Conservation (phyloP, 495 filamentous ascomycete genomes). For the Aspergillus panamensis region DNA sequence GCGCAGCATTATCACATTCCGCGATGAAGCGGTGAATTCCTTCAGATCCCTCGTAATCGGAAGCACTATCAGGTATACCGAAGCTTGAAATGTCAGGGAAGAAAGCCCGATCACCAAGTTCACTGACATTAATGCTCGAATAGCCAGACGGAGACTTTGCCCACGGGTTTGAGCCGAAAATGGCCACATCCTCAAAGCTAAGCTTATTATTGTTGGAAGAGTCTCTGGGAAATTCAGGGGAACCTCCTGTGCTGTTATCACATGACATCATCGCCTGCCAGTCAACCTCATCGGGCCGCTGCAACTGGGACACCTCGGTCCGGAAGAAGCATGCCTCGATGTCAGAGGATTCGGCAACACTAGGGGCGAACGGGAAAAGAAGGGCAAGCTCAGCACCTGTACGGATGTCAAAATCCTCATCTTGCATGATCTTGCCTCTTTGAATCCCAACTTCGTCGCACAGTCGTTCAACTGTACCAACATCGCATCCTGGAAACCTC, state of each 20-base stretch:
- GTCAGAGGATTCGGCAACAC: slow-evolving; percentile 33
- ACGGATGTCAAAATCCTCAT: slow-evolving; percentile 63
- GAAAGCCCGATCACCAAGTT: slow-evolving; percentile 45
- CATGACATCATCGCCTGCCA: slow-evolving; percentile 59
- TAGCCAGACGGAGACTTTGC: slow-evolving; percentile 47
- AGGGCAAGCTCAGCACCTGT: slow-evolving; percentile 69
- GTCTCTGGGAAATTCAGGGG: slow-evolving; percentile 22
- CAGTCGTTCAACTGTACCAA: slow-evolving; percentile 73
- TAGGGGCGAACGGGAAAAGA: slow-evolving; percentile 82
- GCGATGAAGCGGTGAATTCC: slow-evolving; percentile 86
- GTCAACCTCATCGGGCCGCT: slow-evolving; percentile 39
- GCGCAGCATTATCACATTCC: slow-evolving; percentile 67
- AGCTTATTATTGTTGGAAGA: slow-evolving; percentile 27
- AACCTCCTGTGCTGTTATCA: slow-evolving; percentile 24
- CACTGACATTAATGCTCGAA: slow-evolving; percentile 52
- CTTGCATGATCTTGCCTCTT: slow-evolving; percentile 73
- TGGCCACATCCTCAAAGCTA: slow-evolving; percentile 47
- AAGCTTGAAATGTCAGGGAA: slow-evolving; percentile 37
- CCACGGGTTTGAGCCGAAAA: slow-evolving; percentile 51
- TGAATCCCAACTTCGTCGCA: slow-evolving; percentile 83
- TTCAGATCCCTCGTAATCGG: slow-evolving; percentile 74
- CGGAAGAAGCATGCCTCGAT: slow-evolving; percentile 36
- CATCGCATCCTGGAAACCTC: slow-evolving; percentile 87
- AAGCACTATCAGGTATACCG: slow-evolving; percentile 37
- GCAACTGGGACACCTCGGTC: slow-evolving; percentile 24